These are phyloP conservation scores for Ceratocystis albifundus DNA, from an alignment of 2,329 filamentous ascomycete species.

Conservation along the genomic window DNA sequence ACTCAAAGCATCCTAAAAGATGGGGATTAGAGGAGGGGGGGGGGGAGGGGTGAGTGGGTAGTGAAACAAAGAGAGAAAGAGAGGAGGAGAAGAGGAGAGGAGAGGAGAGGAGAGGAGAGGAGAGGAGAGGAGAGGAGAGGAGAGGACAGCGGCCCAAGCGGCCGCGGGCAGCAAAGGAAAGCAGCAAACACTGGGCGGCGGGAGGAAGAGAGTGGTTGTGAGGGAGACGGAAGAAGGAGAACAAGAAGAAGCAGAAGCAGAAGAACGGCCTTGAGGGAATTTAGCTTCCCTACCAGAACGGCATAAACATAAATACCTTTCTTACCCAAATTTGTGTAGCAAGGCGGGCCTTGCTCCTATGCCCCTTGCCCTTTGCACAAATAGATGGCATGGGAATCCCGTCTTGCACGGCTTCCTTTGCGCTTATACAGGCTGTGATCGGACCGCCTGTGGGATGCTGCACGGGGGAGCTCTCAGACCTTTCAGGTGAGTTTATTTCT, in stretches of 20 bases:
- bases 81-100: background rate
- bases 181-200: background rate
- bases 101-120: background rate
- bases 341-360: background rate
- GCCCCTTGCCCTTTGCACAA: background rate
- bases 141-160: slow-evolving; percentile 1
- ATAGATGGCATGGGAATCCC: background rate
- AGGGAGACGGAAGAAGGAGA: too few relatives aligned
- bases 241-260: too few relatives aligned
- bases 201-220: background rate
- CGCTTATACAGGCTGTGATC: background rate
- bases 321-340: background rate
- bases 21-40: background rate
- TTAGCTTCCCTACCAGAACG: too few relatives aligned
- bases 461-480: background rate
- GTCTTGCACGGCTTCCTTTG: background rate
- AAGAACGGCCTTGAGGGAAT: too few relatives aligned
- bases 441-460: background rate
- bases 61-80: background rate
- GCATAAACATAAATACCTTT: background rate
- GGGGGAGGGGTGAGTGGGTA: too few relatives aligned
- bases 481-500: slow-evolving; percentile 5
- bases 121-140: background rate
- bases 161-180: background rate
- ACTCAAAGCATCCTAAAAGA: slow-evolving; percentile 1